Evolutionary conservation across 371 early-diverging fungal species (phyloP).

Genomic region (Circinella minor): DNA sequence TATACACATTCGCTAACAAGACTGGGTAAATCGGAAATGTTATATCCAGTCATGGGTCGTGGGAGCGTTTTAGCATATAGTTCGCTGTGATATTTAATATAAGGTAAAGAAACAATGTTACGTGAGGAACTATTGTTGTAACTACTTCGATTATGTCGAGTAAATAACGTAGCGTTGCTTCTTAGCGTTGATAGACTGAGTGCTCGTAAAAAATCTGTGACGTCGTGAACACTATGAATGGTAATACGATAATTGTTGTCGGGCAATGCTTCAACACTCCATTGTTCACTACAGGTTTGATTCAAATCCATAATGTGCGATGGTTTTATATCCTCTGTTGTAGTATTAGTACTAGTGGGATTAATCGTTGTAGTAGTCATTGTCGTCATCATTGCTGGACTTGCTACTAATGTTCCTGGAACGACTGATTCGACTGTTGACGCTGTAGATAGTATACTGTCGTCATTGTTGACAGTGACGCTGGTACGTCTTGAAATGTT

Average conservation of each 20-base stretch:
- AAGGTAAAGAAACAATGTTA: constrained; percentile 19
- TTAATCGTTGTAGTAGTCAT: neutral
- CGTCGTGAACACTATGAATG: constrained; percentile 23
- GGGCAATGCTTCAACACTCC: constrained; percentile 24
- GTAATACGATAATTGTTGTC: constrained; percentile 23
- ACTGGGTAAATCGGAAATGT: constrained; percentile 1
- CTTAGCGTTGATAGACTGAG: constrained; percentile 14
- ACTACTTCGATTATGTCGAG: neutral
- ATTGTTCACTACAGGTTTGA: constrained; percentile 17
- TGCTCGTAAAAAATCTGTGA: constrained; percentile 25
- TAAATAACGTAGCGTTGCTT: neutral
- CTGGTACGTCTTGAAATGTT: too few relatives aligned
- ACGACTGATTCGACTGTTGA: neutral
- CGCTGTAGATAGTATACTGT: neutral
- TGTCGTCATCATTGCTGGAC: neutral
- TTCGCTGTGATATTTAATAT: constrained; percentile 32
- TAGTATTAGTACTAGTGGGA: neutral
- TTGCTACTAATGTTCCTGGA: neutral
- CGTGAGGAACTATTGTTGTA: neutral
- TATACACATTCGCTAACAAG: constrained; percentile 31
- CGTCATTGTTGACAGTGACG: neutral
- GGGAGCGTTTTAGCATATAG: constrained; percentile 24
- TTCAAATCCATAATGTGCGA: constrained; percentile 16
- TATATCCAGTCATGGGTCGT: neutral
- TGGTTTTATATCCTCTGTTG: neutral